Evolutionary conservation across 805 yeast species (phyloP), one percentile per base, ranked within the genome.

Genomic region (Sugiyamaella floridensis): DNA sequence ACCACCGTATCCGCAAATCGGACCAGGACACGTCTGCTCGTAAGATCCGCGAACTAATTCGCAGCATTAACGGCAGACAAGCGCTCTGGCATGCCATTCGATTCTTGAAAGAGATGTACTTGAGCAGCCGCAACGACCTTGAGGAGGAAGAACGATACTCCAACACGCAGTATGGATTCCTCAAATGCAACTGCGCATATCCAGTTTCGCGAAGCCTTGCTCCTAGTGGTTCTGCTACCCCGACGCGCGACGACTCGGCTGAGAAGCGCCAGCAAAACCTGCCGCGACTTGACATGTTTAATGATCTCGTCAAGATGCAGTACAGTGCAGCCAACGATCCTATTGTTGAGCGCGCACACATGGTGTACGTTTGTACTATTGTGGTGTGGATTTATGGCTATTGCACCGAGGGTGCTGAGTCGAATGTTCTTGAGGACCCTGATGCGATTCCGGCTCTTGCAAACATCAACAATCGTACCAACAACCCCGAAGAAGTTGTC

Each of bases 51-150:
- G 78, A 73, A 48, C 80, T 86, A 82, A 71, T 82, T 1, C 60
- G 63, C 5, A 70, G 76, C 9, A 53, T 65, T 12, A 74, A 71
- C 55, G 86, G 83, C 8, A 73, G 76, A 54, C 67, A 79, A 10
- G 72, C 82, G 22, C 78, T 79, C 8, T 71, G 83, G 41, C 86
- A 85, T 62, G 82, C 86, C 18, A 80, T 80, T 55, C 69, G 81
- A 57, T 72, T 82, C 52, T 60, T 85, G 26, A 79, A 78, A 68
- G 88, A 84, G 61, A 78, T 80, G 78, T 77, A 80, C 55, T 63
- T 83, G 20, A 45, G 71, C 74, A 10, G 82, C 80, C n/a, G 76
- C 74, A 58, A 81, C 76, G 58, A 53, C 56, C 64, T 29, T 5
- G 37, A 32, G 4, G 37, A 32, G 9, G 37, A 71, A 11, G 55